phyloP scores from a whole-genome alignment of 176 grass and related monocot genomes.

The Triticum urartu region DNA sequence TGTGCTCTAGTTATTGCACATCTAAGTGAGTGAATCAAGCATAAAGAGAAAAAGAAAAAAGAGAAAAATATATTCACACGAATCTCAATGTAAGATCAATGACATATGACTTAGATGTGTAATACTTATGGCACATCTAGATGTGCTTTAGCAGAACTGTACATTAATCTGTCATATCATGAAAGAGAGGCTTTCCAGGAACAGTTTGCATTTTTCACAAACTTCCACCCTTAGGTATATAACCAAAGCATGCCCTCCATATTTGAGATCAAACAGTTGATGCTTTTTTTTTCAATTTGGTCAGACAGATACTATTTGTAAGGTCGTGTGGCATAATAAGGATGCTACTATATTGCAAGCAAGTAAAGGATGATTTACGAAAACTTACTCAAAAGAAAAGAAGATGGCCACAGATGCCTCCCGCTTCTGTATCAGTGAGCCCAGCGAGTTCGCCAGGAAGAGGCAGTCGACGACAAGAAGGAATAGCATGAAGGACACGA shows the following conservation, averaged over 20 bases:
- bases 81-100: too few species aligned
- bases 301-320: not conserved
- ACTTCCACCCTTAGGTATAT: not conserved
- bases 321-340: not conserved
- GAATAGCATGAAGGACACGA: conserved; percentile 86
- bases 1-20: too few species aligned
- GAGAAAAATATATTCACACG: too few species aligned
- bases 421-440: conserved; percentile 54
- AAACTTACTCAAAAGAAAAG: conserved; percentile 95
- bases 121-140: too few species aligned
- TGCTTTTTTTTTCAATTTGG: not conserved
- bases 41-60: too few species aligned
- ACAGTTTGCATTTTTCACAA: not conserved
- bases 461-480: conserved; percentile 70
- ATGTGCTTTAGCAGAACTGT: not conserved
- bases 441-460: conserved; percentile 67
- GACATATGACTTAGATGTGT: too few species aligned
- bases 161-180: not conserved
- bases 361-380: not conserved
- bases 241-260: not conserved
- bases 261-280: not conserved
- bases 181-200: not conserved
- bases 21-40: too few species aligned
- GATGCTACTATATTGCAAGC: not conserved
- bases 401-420: conserved; percentile 87